Evolutionary conservation across 192 early-diverging fungal genomes (phyloP), one percentile per base, ranked within the genome.

Genomic region (Coemansia sp.): DNA sequence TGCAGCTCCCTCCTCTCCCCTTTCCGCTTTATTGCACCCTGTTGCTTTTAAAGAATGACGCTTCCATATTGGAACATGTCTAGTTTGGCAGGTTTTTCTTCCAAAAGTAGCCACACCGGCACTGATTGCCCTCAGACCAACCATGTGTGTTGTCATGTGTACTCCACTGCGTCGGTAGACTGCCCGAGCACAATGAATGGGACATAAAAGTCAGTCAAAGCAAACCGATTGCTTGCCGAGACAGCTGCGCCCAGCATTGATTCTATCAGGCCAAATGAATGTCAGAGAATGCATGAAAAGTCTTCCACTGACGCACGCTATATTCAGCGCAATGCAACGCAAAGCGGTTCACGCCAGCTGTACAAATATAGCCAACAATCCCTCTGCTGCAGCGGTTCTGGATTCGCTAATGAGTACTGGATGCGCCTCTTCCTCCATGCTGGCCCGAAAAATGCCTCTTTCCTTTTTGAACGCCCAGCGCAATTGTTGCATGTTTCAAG

Each of bases 351-450:
- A 56, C 20, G 29, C 54, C 48, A 7, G 48, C 0, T 20, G 48
- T n/a, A 16, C 48, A 49, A 49, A 49, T 49, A 56, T 37, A 12
- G 18, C 3, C 53, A 54, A 29, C 14, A 19, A 54, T 24, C 53
- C n/a, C 26, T 54, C 23, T 5, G 14, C 41, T n/a, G 41, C 41
- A n/a, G 41, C 41, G n/a, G 37, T 56, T 56, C 18, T 37, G 54
- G 54, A 20, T 37, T 22, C 54, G 26, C 20, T 32, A 56, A 56
- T 56, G 54, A n/a, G 29, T 37, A 37, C 20, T 20, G 54, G 54
- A 5, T 56, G 54, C 54, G 54, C 54, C 54, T 56, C 54, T 54
- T n/a, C 24, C 53, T 56, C 54, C 54, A 56, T 32, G 35, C 48
- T 9, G 48, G 19, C 19, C 18, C 19, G 48, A 49, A 49, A 49